These are phyloP conservation scores for Volutella citrinella DNA, from an alignment of 2,329 filamentous ascomycete species.

Conservation along the genomic window DNA sequence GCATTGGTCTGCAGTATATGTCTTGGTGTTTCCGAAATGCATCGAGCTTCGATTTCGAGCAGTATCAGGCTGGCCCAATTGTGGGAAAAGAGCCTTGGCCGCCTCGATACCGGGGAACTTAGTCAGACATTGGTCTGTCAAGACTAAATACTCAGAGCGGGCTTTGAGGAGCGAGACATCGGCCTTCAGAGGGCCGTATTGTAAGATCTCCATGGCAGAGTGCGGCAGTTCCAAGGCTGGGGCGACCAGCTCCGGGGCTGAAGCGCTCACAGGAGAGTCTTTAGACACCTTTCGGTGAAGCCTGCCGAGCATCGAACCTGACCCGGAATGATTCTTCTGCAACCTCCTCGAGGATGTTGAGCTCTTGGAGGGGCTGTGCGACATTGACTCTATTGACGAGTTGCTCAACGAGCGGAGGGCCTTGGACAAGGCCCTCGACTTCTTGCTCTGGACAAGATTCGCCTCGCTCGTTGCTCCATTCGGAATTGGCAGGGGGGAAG, in stretches of 20 bases:
- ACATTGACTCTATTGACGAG: constrained; percentile 39
- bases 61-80: constrained; percentile 32
- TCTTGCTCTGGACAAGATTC: constrained; percentile 30
- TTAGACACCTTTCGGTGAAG: constrained; percentile 40
- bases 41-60: constrained; percentile 18
- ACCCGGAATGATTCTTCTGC: constrained; percentile 37
- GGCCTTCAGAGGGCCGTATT: constrained; percentile 46
- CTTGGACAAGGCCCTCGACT: constrained; percentile 33
- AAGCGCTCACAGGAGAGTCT: constrained; percentile 30
- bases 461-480: constrained; percentile 16
- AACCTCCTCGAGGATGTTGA: constrained; percentile 32
- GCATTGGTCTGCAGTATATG: constrained; percentile 34
- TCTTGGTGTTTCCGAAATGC: constrained; percentile 26
- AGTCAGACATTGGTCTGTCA: constrained; percentile 49
- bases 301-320: constrained; percentile 39
- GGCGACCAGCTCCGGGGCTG: constrained; percentile 27
- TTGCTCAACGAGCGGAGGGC: constrained; percentile 39
- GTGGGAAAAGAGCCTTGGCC: constrained; percentile 46
- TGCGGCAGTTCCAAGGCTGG: constrained; percentile 31
- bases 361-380: constrained; percentile 29
- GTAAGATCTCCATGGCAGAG: constrained; percentile 38
- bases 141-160: constrained; percentile 49
- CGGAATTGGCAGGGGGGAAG: constrained; percentile 19
- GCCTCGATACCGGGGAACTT: constrained; percentile 48
- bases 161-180: constrained; percentile 48